A percentile compares a stretch with the other conserved stretches of the same genome.
Conservation (phyloP, 2,329 filamentous ascomycete species). For the Cordyceps militaris region DNA sequence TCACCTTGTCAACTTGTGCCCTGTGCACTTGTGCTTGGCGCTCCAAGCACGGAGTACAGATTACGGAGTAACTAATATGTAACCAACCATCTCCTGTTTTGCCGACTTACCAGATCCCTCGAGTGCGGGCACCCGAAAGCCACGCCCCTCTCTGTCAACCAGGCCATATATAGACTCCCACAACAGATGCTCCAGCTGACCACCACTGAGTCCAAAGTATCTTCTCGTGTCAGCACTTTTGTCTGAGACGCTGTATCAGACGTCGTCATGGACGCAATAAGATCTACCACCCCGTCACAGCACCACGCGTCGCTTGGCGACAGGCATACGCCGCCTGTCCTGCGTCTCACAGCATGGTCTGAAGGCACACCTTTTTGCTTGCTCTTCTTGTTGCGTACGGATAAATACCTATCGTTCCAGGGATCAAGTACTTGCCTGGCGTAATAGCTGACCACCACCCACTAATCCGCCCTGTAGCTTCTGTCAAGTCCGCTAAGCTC, state of each 20-base stretch:
- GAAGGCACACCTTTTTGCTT: neutral
- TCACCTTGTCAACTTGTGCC: no score
- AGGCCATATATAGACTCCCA: neutral
- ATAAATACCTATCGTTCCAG: no score
- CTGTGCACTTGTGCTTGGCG: neutral
- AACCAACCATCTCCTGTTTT: no score
- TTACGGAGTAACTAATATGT: no score
- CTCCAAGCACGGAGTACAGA: no score
- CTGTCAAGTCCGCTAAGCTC: neutral
- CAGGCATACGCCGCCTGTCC: neutral
- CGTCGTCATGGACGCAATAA: neutral
- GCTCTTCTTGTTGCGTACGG: neutral
- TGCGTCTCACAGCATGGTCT: conserved; percentile 1
- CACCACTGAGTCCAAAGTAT: neutral
- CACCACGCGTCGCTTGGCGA: neutral
- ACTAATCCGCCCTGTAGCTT: conserved; percentile 1
- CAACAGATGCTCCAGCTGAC: neutral
- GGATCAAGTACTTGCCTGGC: neutral
- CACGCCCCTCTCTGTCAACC: neutral
- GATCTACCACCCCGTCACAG: conserved; percentile 6
- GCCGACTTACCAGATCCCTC: neutral
- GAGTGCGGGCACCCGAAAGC: neutral
- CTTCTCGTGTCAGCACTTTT: conserved; percentile 6
- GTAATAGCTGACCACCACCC: neutral
- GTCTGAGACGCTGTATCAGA: conserved; percentile 3